Percentiles rank a stretch among this genome's conserved stretches.
phyloP scores from a whole-genome alignment of 768 basidiomycete genomes.

The Collybiopsis luxurians region DNA sequence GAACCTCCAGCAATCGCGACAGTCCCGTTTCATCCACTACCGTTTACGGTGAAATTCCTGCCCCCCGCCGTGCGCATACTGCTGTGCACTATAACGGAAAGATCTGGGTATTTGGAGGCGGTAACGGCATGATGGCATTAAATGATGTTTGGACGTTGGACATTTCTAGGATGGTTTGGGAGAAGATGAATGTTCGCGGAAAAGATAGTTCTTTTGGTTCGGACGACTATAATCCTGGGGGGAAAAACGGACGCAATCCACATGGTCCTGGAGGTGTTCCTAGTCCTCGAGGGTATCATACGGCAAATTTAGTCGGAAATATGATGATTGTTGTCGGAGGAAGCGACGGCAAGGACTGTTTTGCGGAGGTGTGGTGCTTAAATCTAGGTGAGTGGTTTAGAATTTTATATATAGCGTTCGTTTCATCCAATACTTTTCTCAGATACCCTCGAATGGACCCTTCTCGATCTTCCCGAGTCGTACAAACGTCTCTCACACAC shows the following conservation, averaged over 20 bases:
- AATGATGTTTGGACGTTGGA: constrained; percentile 91
- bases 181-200: constrained; percentile 14
- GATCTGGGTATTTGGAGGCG: constrained; percentile 91
- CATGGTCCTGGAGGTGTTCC: constrained; percentile 20
- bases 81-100: constrained; percentile 69
- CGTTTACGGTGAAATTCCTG: constrained; percentile 33
- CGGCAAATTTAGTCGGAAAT: constrained; percentile 81
- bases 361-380: constrained; percentile 84
- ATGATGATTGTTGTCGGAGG: constrained; percentile 90
- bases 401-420: not conserved
- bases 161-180: constrained; percentile 59
- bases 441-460: constrained; percentile 47
- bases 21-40: not conserved
- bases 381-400: constrained; percentile 64
- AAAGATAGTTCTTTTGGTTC: not conserved
- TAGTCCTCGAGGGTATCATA: constrained; percentile 86
- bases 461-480: constrained; percentile 36
- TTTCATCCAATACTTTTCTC: not conserved
- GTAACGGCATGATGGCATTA: constrained; percentile 85
- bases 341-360: constrained; percentile 86
- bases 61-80: constrained; percentile 85
- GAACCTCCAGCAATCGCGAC: constrained; percentile 9
- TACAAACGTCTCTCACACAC: constrained; percentile 79
- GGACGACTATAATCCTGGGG: constrained; percentile 47
- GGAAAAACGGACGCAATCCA: constrained; percentile 53